Percentiles rank a stretch among this genome's conserved stretches.
Conservation (phyloP, 108 stramenopile genomes). For the Bacterosira constricta region DNA sequence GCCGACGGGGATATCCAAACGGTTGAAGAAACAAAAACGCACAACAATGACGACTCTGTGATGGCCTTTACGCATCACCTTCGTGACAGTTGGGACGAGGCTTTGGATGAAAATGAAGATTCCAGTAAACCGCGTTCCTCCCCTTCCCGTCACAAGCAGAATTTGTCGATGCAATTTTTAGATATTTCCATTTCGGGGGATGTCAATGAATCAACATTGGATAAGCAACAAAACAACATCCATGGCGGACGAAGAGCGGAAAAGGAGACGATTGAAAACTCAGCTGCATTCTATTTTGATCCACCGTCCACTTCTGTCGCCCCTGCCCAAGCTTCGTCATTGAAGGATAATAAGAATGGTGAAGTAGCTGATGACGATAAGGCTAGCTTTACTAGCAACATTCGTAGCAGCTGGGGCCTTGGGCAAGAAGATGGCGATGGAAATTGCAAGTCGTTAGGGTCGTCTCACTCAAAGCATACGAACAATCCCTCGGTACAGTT, state of each 20-base stretch:
- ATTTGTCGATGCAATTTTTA: not conserved
- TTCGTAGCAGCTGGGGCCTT: constrained; percentile 12
- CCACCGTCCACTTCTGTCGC: not conserved
- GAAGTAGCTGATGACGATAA: not conserved
- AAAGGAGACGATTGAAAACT: constrained; percentile 14
- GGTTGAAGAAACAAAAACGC: too few relatives aligned
- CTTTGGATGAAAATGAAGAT: too few relatives aligned
- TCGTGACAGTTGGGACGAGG: constrained; percentile 13
- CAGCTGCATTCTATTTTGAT: constrained; percentile 27
- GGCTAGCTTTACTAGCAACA: not conserved
- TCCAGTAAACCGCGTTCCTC: too few relatives aligned
- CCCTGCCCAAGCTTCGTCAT: not conserved
- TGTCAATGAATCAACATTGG: not conserved
- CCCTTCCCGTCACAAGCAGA: not conserved
- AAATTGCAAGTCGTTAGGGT: not conserved
- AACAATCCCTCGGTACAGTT: not conserved
- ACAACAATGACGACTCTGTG: not conserved
- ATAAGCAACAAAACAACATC: not conserved
- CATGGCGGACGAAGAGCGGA: not conserved
- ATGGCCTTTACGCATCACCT: not conserved
- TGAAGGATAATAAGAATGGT: not conserved
- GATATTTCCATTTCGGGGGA: constrained; percentile 26
- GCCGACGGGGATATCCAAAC: too few relatives aligned
- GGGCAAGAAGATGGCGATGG: not conserved
- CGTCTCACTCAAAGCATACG: not conserved